Evolutionary conservation across 495 filamentous ascomycete species (phyloP).

Genomic region (Xylaria acuta): DNA sequence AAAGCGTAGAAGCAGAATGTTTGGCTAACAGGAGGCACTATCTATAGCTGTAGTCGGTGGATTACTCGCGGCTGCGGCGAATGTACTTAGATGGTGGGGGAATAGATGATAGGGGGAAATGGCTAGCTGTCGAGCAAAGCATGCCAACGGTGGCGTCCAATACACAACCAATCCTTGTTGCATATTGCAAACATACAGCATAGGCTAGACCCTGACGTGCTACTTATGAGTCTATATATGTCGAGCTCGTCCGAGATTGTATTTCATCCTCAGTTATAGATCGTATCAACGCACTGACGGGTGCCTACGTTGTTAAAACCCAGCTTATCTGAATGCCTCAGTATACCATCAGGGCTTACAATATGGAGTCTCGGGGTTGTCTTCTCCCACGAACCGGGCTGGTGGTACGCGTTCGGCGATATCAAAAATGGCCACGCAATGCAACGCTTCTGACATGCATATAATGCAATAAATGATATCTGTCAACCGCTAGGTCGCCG

Average conservation of each 20-base stretch:
- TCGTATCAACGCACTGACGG: background rate
- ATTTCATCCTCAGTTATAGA: background rate
- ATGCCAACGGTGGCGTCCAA: conserved; percentile 22
- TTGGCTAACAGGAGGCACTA: conserved; percentile 9
- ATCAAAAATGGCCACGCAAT: conserved; percentile 19
- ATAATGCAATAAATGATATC: conserved; percentile 17
- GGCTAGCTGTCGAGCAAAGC: background rate
- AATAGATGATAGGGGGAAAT: conserved; percentile 7
- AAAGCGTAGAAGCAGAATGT: background rate
- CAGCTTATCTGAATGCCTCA: background rate
- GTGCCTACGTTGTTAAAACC: background rate
- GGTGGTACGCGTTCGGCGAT: conserved; percentile 22
- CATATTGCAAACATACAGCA: conserved; percentile 19
- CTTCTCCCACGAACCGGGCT: conserved; percentile 21
- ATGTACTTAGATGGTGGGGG: conserved; percentile 1
- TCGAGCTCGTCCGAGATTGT: conserved; percentile 15
- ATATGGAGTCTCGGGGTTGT: background rate
- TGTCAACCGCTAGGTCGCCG: conserved; percentile 18
- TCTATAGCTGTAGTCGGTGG: background rate
- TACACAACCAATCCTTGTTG: conserved; percentile 14
- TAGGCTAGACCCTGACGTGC: background rate
- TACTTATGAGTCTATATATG: background rate
- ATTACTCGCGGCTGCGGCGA: conserved; percentile 18
- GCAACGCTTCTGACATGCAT: conserved; percentile 26
- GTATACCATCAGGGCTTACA: background rate